phyloP scores from a whole-genome alignment of 1,284 basidiomycete genomes.

The Cystobasidium pallidum region DNA sequence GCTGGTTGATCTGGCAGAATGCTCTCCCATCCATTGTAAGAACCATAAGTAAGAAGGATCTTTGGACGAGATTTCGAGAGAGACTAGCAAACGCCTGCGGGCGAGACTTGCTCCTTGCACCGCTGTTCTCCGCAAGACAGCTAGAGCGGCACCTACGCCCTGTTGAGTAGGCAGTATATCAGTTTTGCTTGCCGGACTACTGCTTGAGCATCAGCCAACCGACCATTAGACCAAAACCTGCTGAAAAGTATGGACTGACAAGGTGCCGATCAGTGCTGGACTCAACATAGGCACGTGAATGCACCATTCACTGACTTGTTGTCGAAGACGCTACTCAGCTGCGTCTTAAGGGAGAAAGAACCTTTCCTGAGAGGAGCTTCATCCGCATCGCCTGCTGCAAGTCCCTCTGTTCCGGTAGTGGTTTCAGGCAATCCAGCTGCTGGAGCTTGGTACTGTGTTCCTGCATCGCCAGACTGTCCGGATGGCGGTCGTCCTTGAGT shows the following conservation, averaged over 20 bases:
- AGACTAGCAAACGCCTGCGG: constrained; percentile 87
- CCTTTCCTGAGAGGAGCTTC: not conserved
- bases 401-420: not conserved
- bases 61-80: constrained; percentile 94
- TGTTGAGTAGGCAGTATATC: constrained; percentile 54
- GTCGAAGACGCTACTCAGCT: constrained; percentile 1
- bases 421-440: not conserved
- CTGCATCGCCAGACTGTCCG: not conserved
- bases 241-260: constrained; percentile 89
- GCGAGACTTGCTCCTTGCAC: constrained; percentile 73
- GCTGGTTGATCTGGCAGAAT: constrained; percentile 51
- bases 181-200: not conserved
- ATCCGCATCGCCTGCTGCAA: not conserved
- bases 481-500: not conserved
- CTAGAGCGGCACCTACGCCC: constrained; percentile 83
- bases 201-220: constrained; percentile 47
- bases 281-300: not conserved
- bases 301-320: not conserved
- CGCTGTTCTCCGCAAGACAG: constrained; percentile 70
- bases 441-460: not conserved
- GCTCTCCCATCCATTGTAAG: constrained; percentile 88
- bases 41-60: constrained; percentile 97
- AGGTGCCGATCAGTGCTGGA: constrained; percentile 11
- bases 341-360: constrained; percentile 1
- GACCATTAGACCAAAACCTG: constrained; percentile 94